Conservation (phyloP, 2,329 filamentous ascomycete genomes). For the Microsporum canis region DNA sequence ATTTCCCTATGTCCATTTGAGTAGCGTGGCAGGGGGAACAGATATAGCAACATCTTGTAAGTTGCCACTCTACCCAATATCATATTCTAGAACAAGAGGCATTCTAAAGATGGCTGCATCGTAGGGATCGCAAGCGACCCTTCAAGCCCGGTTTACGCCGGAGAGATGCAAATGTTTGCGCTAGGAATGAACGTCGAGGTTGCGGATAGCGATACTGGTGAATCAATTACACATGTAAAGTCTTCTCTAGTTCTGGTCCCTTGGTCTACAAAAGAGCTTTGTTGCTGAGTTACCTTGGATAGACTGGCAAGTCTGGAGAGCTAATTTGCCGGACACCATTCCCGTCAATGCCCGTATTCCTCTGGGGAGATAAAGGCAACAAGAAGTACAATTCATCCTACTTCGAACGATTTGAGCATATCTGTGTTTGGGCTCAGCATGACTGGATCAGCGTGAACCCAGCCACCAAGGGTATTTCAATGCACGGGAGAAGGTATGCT, state of each 20-base stretch:
- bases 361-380: constrained; percentile 35
- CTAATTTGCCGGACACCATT: constrained; percentile 38
- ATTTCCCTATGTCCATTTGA: constrained; percentile 33
- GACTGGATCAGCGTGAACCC: constrained; percentile 37
- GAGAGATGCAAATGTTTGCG: constrained; percentile 37
- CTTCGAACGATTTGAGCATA: constrained; percentile 34
- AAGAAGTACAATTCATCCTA: constrained; percentile 36
- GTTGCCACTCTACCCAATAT: not conserved
- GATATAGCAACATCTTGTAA: constrained; percentile 35
- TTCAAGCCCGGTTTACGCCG: constrained; percentile 32
- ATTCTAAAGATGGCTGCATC: not conserved
- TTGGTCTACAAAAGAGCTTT: not conserved
- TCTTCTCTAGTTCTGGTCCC: not conserved
- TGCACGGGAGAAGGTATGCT: constrained; percentile 33
- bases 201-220: constrained; percentile 29
- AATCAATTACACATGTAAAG: constrained; percentile 21
- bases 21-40: constrained; percentile 37
- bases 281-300: not conserved
- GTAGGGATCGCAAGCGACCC: constrained; percentile 30
- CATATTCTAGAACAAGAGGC: not conserved
- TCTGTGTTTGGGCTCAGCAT: constrained; percentile 27
- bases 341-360: constrained; percentile 37
- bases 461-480: constrained; percentile 30
- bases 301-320: constrained; percentile 33
- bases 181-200: constrained; percentile 40